phyloP scores from a whole-genome alignment of 306 rosid genomes.

The Cicer judaicum region DNA sequence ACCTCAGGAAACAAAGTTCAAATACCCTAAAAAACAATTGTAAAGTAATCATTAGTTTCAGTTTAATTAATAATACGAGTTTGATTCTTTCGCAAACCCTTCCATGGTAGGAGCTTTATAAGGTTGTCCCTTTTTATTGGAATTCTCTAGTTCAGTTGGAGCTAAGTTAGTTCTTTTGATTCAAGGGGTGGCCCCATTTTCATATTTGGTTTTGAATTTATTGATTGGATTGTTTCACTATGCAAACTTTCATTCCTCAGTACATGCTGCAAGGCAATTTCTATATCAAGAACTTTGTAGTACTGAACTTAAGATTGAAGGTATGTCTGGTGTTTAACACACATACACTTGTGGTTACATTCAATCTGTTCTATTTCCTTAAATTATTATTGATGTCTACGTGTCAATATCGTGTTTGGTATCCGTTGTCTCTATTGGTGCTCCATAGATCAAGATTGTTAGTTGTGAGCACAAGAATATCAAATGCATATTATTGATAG shows the following conservation, averaged over 20 bases:
- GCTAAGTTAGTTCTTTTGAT: slow-evolving; percentile 8
- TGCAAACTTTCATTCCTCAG: slow-evolving; percentile 28
- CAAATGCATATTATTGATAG: not conserved
- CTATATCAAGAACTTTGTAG: not conserved
- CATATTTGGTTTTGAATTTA: not conserved
- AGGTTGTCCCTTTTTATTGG: not conserved
- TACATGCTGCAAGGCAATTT: not conserved
- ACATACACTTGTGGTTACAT: not conserved
- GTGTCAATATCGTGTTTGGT: not conserved
- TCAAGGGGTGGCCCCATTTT: not conserved
- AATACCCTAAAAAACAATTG: too few relatives aligned
- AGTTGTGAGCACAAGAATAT: not conserved
- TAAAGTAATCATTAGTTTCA: too few relatives aligned
- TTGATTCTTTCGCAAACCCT: not conserved
- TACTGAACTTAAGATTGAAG: not conserved
- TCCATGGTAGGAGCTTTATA: not conserved
- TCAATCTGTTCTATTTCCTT: not conserved
- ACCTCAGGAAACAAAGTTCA: too few relatives aligned
- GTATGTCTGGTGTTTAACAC: not conserved
- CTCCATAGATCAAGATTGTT: not conserved
- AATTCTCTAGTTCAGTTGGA: not conserved
- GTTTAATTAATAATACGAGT: not conserved
- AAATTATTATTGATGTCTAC: not conserved
- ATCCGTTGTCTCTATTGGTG: not conserved
- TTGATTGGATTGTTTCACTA: slow-evolving; percentile 12